phyloP scores from a whole-genome alignment of 768 basidiomycete species.

The Boletus rubescentipes region DNA sequence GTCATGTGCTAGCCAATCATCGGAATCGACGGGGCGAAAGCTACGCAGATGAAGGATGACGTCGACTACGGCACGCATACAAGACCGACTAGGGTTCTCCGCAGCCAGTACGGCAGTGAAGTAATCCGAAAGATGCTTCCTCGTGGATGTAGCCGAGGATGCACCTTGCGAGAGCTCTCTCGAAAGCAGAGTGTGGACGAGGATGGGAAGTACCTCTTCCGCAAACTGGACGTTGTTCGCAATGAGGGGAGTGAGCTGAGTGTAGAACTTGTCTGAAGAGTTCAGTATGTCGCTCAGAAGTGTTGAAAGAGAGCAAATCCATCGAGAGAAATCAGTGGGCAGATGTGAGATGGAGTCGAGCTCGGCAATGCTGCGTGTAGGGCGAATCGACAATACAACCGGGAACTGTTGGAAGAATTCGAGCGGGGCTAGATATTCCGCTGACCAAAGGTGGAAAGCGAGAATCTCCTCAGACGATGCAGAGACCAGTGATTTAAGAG shows the following conservation, averaged over 20 bases:
- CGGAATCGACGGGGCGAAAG: slow-evolving; percentile 43
- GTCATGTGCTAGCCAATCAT: slow-evolving; percentile 55
- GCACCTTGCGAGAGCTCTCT: slow-evolving; percentile 16
- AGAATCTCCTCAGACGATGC: slow-evolving; percentile 33
- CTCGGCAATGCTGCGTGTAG: slow-evolving; percentile 39
- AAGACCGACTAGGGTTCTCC: slow-evolving; percentile 42
- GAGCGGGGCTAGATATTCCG: slow-evolving; percentile 45
- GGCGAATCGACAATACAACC: slow-evolving; percentile 32
- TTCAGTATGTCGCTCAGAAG: slow-evolving; percentile 62
- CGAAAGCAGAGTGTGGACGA: slow-evolving; percentile 69
- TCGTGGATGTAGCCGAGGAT: slow-evolving; percentile 1
- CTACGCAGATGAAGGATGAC: slow-evolving; percentile 78
- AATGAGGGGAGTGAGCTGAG: slow-evolving; percentile 62
- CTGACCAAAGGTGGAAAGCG: slow-evolving; percentile 33
- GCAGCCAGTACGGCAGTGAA: slow-evolving; percentile 26
- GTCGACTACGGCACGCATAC: slow-evolving; percentile 60
- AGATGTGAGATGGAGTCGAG: slow-evolving; percentile 34
- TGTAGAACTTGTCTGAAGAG: slow-evolving; percentile 58
- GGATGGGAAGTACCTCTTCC: slow-evolving; percentile 64
- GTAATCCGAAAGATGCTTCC: slow-evolving; percentile 24
- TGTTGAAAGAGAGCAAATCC: slow-evolving; percentile 60
- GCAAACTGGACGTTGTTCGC: slow-evolving; percentile 56
- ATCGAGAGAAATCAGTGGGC: slow-evolving; percentile 53
- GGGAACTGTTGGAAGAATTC: slow-evolving; percentile 49
- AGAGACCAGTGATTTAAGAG: slow-evolving; percentile 59